Evolutionary conservation across 2,329 filamentous ascomycete genomes (phyloP).

Genomic region (Fusarium metavorans): DNA sequence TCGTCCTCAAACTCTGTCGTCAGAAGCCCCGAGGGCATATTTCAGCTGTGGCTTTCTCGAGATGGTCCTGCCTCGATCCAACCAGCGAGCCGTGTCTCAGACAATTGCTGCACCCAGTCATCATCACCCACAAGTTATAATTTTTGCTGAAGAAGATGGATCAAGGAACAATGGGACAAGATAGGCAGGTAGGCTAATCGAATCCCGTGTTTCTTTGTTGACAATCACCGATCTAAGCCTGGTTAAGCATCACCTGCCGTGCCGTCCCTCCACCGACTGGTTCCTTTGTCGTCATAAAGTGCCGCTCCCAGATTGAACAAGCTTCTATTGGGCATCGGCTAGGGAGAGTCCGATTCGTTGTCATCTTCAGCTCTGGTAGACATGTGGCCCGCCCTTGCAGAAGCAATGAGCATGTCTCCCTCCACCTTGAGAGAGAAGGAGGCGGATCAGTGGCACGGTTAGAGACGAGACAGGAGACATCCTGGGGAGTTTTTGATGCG

Average conservation of each 20-base stretch:
- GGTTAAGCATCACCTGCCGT: background rate
- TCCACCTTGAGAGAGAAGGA: background rate
- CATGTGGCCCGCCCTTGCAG: constrained; percentile 1
- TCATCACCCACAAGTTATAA: background rate
- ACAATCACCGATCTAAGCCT: background rate
- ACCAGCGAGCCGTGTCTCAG: background rate
- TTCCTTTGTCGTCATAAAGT: background rate
- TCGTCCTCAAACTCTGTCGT: background rate
- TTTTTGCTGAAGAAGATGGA: background rate
- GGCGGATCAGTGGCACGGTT: background rate
- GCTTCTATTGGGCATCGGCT: background rate
- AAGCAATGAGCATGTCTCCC: constrained; percentile 24
- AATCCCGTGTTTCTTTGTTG: background rate
- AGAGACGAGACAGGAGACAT: background rate
- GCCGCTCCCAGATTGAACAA: background rate
- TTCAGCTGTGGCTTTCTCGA: background rate
- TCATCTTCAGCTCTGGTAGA: constrained; percentile 11
- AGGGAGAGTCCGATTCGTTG: background rate
- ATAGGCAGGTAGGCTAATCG: background rate
- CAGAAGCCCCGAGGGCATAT: background rate
- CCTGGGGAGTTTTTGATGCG: background rate
- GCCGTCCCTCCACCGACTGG: background rate
- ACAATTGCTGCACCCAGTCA: background rate
- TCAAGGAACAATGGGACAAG: background rate
- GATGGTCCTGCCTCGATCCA: background rate